Evolutionary conservation across 306 rosid species (phyloP).

Genomic region (Prinsepia uniflora): DNA sequence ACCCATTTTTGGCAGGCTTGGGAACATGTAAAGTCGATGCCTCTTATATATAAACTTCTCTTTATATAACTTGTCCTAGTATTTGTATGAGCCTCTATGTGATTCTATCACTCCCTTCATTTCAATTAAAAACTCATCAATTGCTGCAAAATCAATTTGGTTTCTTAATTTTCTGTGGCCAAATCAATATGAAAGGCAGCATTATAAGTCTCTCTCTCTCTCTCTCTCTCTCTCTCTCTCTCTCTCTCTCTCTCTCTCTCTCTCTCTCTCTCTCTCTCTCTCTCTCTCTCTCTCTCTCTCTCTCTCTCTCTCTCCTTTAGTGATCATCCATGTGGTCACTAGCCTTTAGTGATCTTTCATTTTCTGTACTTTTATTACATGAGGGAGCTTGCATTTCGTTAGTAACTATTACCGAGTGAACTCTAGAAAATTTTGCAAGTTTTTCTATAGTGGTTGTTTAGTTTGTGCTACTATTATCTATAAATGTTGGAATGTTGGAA

Average conservation of each 20-base stretch:
- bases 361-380: neutral
- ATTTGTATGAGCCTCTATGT: neutral
- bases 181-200: slow-evolving; percentile 1
- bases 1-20: too few species aligned
- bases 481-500: neutral
- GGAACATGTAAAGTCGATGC: too few species aligned
- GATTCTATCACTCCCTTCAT: neutral
- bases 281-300: too few species aligned
- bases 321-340: neutral
- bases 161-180: neutral
- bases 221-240: neutral
- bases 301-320: too few species aligned
- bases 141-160: neutral
- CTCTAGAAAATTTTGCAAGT: neutral
- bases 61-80: too few species aligned
- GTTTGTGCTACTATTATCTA: neutral
- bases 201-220: neutral
- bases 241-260: too few species aligned
- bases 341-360: neutral
- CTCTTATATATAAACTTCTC: too few species aligned
- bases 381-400: slow-evolving; percentile 3
- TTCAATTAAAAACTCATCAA: neutral
- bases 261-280: neutral
- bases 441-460: neutral
- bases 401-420: neutral